These are phyloP conservation scores for Acacia confusa DNA, from an alignment of 306 rosid genomes.

Conservation along the genomic window DNA sequence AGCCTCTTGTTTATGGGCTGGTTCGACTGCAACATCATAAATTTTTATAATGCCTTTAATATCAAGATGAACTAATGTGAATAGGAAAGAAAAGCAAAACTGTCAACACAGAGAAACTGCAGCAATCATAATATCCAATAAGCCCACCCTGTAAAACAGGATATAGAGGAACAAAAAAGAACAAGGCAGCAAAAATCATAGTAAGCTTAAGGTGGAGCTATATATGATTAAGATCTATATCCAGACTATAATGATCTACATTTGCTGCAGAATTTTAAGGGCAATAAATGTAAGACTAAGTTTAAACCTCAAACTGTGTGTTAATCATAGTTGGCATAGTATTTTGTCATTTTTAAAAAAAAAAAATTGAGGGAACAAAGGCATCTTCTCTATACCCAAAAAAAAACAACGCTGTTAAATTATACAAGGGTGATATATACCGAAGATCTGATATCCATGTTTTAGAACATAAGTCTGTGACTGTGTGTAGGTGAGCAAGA, in stretches of 20 bases:
- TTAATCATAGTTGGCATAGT: slow-evolving; percentile 10
- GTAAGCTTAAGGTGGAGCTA: too few species aligned
- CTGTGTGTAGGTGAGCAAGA: slow-evolving; percentile 25
- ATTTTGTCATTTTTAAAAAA: slow-evolving; percentile 47
- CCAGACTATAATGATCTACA: not conserved
- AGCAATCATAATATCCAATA: too few species aligned
- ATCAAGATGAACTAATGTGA: too few species aligned
- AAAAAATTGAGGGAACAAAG: slow-evolving; percentile 35
- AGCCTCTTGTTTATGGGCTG: too few species aligned
- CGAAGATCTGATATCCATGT: slow-evolving; percentile 8
- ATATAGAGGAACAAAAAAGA: too few species aligned
- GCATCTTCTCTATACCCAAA: slow-evolving; percentile 16
- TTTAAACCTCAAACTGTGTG: not conserved
- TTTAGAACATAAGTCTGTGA: slow-evolving; percentile 13
- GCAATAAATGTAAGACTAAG: not conserved
- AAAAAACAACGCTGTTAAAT: not conserved
- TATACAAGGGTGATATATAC: slow-evolving; percentile 4
- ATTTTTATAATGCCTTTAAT: too few species aligned
- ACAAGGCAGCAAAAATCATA: too few species aligned
- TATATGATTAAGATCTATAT: too few species aligned
- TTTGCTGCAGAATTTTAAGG: not conserved
- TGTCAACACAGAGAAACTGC: too few species aligned
- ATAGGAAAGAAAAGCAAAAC: too few species aligned
- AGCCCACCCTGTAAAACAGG: too few species aligned
- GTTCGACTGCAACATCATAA: too few species aligned